These are phyloP conservation scores for Pythium coloratum DNA, from an alignment of 352 stramenopile genomes.

Conservation along the genomic window DNA sequence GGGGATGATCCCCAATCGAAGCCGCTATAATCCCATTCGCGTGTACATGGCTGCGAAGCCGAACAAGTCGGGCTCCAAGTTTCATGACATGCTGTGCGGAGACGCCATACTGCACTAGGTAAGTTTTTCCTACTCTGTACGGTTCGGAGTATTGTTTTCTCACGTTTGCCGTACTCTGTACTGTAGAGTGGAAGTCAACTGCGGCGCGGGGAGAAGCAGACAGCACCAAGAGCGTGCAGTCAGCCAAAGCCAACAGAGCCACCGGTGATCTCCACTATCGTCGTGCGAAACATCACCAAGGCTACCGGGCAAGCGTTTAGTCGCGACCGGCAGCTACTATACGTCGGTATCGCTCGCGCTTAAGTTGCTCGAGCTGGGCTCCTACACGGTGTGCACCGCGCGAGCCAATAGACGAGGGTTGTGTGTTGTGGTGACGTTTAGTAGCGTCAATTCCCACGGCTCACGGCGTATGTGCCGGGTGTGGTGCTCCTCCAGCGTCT, in stretches of 20 bases:
- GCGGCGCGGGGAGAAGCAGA: not conserved
- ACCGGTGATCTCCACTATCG: not conserved
- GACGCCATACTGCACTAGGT: constrained; percentile 8
- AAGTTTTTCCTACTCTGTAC: not conserved
- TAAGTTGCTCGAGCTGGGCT: constrained; percentile 8
- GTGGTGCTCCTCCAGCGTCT: not conserved
- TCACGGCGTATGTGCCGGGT: not conserved
- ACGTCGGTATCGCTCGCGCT: constrained; percentile 10
- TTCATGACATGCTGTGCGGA: constrained; percentile 14
- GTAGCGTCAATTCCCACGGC: not conserved
- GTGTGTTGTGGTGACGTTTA: constrained; percentile 21
- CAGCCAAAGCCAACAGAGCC: not conserved
- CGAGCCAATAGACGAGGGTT: constrained; percentile 18
- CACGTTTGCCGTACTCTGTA: not conserved
- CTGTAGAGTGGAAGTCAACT: constrained; percentile 9
- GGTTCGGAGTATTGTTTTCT: not conserved
- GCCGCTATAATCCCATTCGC: not conserved
- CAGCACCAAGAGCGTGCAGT: not conserved
- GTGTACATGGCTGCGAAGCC: constrained; percentile 18
- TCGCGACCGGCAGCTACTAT: not conserved
- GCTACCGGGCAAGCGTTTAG: not conserved
- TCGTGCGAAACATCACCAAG: constrained; percentile 9
- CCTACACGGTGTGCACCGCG: constrained; percentile 21
- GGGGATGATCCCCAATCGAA: not conserved
- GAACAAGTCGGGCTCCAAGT: constrained; percentile 8